Evolutionary conservation across 352 stramenopile genomes (phyloP), one percentile per base, ranked within the genome.

Genomic region (Globisporangium recalcitrans): DNA sequence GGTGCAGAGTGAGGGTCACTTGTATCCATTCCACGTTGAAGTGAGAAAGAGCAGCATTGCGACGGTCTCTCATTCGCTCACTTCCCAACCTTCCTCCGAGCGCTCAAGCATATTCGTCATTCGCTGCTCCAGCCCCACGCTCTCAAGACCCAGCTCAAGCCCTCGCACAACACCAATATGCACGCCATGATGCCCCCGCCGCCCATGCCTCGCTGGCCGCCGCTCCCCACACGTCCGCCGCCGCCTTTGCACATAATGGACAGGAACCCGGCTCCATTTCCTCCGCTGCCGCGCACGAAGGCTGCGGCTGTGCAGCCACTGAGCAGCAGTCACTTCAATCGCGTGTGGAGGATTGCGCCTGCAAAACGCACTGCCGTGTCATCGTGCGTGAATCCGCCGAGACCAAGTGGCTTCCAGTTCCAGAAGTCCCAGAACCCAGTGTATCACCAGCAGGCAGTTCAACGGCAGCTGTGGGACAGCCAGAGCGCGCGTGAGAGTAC

Each of bases 181-280:
- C 22, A 52, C 44, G 34, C 58, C 1, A 32, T 48, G 4, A 27
- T 47, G 24, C 58, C 34, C 1, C 58, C 58, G 10, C 46, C 58
- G 5, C 47, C 27, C 8, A 62, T 62, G 58, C 58, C 57, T 19
- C 58, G 58, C 47, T 63, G 58, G 58, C 58, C 58, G 0, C 58
- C 58, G 2, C 46, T 63, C 44, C 58, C 55, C 1, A 53, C 19
- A 8, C n/a, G 29, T 11, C 34, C 60, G n/a, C 60, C 54, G 19
- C 53, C 49, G 8, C 57, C 44, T 14, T 31, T 24, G 9, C 51
- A 14, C 16, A 27, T 26, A 44, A 14, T 36, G 3, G 14, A 0
- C 36, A 40, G 10, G 8, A 31, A 21, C 5, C 38, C 44, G 11
- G 21, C 38, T 6, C 27, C 38, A 14, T 44, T 61, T n/a, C 55